Base-by-base conservation (phyloP, 805 yeast genomes). In the Monosporozyma solicola region DNA sequence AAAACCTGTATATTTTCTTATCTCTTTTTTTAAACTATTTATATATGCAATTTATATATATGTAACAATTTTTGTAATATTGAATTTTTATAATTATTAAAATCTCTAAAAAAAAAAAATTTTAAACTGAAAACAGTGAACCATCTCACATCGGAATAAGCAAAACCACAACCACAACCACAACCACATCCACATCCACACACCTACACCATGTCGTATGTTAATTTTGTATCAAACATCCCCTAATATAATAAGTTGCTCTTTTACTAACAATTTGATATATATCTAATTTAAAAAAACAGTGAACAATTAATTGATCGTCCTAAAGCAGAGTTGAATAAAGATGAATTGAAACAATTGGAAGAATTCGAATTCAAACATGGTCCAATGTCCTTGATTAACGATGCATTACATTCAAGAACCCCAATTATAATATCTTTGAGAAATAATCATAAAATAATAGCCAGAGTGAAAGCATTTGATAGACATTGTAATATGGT, bases 401-500 rank as follows among this genome's bases (percentile, higher is more conserved):
- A 90, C 59, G 82, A 83, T 47, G 90, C 98, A 0, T 85, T 89
- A 43, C 78, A 82, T 55, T 78, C 81, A 51, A 83, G 82, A 50
- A 78, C 86, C 2, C 88, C 89, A 27, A 88, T 94, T 4, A 79
- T 94, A 54, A 86, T 94, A 55, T 87, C 96, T 22, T 80, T 95
- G 55, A 79, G 99, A 64, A 94, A 94, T 68, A 91, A 92, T 68
- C 97, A 91, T 66, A 94, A 94, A 70, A 75, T 94, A 43, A 78
- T 94, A 32, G 96, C 91, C 1, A 82, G 87, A 59, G 94, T 94
- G 50, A 87, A 87, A 64, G 97, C 98, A 0, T 94, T 90, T 68
- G 99, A 94, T 67, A 83, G 96, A 65, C 99, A 94, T 70, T 85
- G 96, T 57, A 94, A 94, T 69, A 80, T 94, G 86, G 84, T 94